These are phyloP conservation scores for Aciculoconidium aculeatum DNA, from an alignment of 805 yeast genomes.

Conservation along the genomic window DNA sequence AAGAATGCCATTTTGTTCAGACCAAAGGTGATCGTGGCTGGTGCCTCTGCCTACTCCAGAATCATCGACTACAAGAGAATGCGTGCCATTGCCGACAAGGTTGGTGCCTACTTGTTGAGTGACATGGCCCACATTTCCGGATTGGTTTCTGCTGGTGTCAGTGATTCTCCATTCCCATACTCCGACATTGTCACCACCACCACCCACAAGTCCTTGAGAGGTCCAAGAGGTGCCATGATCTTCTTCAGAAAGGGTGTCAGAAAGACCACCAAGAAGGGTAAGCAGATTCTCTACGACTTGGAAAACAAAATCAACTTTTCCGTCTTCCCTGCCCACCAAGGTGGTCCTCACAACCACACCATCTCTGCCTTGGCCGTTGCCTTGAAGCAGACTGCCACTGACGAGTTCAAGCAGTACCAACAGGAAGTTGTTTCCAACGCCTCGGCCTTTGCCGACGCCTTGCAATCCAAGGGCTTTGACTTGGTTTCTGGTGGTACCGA, in stretches of 20 bases:
- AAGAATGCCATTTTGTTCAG: constrained; percentile 86
- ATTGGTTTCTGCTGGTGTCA: constrained; percentile 90
- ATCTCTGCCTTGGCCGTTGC: constrained; percentile 97
- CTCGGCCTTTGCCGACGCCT: constrained; percentile 68
- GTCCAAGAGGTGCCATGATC: constrained; percentile 99
- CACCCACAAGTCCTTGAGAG: constrained; percentile 97
- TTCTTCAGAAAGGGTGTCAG: constrained; percentile 96
- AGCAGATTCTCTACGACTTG: constrained; percentile 83
- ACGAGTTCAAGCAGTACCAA: constrained; percentile 90
- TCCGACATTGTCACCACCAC: constrained; percentile 98
- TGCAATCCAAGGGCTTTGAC: constrained; percentile 66
- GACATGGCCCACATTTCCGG: constrained; percentile 99
- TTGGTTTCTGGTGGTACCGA: constrained; percentile 95
- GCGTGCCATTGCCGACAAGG: constrained; percentile 94
- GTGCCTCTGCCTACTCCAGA: constrained; percentile 97
- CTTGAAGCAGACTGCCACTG: constrained; percentile 85
- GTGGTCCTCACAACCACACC: constrained; percentile 99
- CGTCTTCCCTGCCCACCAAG: constrained; percentile 99
- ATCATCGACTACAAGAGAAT: constrained; percentile 94
- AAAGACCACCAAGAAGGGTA: constrained; percentile 85
- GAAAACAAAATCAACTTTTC: constrained; percentile 95
- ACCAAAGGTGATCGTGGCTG: constrained; percentile 95
- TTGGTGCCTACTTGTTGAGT: constrained; percentile 91
- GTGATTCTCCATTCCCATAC: constrained; percentile 92
- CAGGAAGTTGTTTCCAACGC: constrained; percentile 85